phyloP scores from a whole-genome alignment of 495 filamentous ascomycete genomes.

The Clavariopsis aquatica region DNA sequence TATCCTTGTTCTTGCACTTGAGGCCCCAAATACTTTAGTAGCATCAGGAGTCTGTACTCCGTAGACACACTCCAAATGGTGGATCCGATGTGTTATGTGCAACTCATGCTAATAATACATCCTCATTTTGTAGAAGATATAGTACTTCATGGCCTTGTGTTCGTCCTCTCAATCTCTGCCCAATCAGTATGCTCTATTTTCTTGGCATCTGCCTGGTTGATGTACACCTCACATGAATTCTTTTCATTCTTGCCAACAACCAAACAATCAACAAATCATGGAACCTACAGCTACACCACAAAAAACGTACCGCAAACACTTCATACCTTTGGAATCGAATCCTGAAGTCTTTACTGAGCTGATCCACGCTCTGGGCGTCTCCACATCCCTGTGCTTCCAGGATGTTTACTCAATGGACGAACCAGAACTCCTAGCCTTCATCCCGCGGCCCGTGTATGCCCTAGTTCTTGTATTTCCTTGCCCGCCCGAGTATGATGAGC shows the following conservation, averaged over 20 bases:
- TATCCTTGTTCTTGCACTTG: too few species aligned
- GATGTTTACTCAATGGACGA: constrained; percentile 44
- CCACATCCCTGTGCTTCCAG: constrained; percentile 35
- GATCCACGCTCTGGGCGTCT: constrained; percentile 40
- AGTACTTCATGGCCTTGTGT: too few species aligned
- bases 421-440: constrained; percentile 34
- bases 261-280: neutral
- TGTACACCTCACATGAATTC: neutral
- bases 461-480: constrained; percentile 39
- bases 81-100: too few species aligned
- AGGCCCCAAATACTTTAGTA: too few species aligned
- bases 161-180: neutral
- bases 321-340: constrained; percentile 40
- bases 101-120: too few species aligned
- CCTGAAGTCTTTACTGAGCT: constrained; percentile 50
- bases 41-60: too few species aligned
- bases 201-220: neutral
- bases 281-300: neutral
- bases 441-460: constrained; percentile 36
- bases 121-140: too few species aligned
- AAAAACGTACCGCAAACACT: constrained; percentile 29
- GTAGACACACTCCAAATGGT: too few species aligned
- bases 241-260: too few species aligned
- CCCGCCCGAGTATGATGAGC: constrained; percentile 22
- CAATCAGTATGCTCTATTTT: neutral